Conservation (phyloP, 768 basidiomycete genomes). For the Kwoniella shandongensis region DNA sequence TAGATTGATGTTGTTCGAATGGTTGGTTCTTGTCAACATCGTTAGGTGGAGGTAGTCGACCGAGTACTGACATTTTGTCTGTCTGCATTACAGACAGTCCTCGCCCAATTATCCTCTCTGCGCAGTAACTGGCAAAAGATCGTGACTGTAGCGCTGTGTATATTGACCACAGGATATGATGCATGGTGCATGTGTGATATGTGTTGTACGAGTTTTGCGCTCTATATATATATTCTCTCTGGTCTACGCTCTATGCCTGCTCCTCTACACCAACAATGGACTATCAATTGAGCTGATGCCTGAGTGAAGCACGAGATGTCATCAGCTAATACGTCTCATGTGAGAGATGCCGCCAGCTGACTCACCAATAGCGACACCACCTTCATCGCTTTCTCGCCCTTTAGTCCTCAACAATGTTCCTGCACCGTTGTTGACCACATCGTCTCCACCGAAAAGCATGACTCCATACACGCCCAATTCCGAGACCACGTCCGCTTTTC, state of each 20-base stretch:
- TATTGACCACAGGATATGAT: too few species aligned
- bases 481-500: constrained; percentile 71
- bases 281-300: constrained; percentile 49
- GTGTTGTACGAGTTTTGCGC: too few species aligned
- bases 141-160: too few species aligned
- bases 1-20: too few species aligned
- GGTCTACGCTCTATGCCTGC: neutral
- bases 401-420: constrained; percentile 90
- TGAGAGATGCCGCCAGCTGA: constrained; percentile 2
- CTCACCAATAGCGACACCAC: constrained; percentile 78
- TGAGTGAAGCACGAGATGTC: constrained; percentile 18
- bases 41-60: too few species aligned
- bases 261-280: constrained; percentile 37
- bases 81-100: too few species aligned
- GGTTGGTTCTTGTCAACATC: too few species aligned
- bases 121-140: too few species aligned
- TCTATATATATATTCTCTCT: too few species aligned
- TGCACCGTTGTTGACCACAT: constrained; percentile 63
- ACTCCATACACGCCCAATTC: constrained; percentile 93
- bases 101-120: too few species aligned
- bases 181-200: too few species aligned
- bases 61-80: too few species aligned
- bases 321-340: constrained; percentile 63
- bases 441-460: constrained; percentile 65
- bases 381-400: constrained; percentile 85